Percentiles rank a stretch among this genome's conserved stretches.
Conservation (phyloP, 805 yeast genomes). For the Isabelozyma gotoi region DNA sequence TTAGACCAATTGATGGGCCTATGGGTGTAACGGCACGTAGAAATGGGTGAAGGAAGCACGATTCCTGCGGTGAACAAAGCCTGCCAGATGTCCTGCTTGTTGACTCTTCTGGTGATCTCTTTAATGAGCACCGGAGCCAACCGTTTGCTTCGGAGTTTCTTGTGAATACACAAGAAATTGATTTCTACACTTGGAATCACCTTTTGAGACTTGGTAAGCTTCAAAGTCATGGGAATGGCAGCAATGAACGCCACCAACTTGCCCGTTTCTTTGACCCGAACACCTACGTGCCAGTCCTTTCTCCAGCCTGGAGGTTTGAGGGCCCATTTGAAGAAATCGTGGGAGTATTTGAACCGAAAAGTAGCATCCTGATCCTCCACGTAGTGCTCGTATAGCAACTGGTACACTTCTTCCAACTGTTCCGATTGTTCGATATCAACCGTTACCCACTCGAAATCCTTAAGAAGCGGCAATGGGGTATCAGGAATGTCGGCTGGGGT, state of each 20-base stretch:
- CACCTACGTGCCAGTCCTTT: slow-evolving; percentile 90
- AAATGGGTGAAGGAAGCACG: slow-evolving; percentile 87
- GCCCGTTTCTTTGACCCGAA: slow-evolving; percentile 72
- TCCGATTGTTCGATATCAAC: slow-evolving; percentile 55
- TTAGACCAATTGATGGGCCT: slow-evolving; percentile 93
- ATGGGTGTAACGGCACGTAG: slow-evolving; percentile 87
- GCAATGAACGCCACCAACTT: slow-evolving; percentile 89
- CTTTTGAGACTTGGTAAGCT: slow-evolving; percentile 51
- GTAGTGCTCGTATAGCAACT: slow-evolving; percentile 81
- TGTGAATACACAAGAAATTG: slow-evolving; percentile 92
- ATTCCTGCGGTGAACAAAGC: slow-evolving; percentile 94
- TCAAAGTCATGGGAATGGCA: slow-evolving; percentile 77
- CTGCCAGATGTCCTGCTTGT: slow-evolving; percentile 84
- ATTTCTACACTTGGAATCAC: slow-evolving; percentile 74
- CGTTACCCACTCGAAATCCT: slow-evolving; percentile 87
- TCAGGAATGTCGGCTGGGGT: slow-evolving; percentile 71
- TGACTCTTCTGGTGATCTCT: slow-evolving; percentile 92
- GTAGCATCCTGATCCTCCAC: slow-evolving; percentile 93
- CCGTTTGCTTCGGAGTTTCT: slow-evolving; percentile 88
- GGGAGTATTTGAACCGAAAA: slow-evolving; percentile 86
- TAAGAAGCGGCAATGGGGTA: slow-evolving; percentile 66
- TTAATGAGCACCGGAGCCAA: slow-evolving; percentile 91
- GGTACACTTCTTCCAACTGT: slow-evolving; percentile 75
- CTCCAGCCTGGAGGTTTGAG: slow-evolving; percentile 91
- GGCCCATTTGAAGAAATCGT: slow-evolving; percentile 88